Conservation (phyloP, 108 stramenopile genomes). For the Nitzschia inconspicua region DNA sequence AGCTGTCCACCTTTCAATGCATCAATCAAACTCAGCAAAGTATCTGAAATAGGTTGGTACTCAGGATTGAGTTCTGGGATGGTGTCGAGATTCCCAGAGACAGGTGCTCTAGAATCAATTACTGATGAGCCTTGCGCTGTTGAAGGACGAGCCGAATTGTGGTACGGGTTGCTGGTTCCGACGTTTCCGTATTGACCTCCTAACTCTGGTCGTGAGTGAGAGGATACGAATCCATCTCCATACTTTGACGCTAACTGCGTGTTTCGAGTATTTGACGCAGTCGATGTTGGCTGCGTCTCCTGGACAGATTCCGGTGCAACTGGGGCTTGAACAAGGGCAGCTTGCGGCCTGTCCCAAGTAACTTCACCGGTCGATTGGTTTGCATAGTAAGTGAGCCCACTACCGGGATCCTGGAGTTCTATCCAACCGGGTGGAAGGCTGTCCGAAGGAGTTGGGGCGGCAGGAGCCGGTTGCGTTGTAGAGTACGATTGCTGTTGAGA, state of each 20-base stretch:
- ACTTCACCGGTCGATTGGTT: conserved; percentile 84
- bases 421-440: conserved; percentile 76
- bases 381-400: conserved; percentile 76
- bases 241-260: conserved; percentile 69
- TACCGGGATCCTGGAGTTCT: conserved; percentile 70
- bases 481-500: conserved; percentile 31
- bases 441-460: conserved; percentile 1
- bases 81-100: conserved; percentile 58
- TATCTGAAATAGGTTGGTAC: conserved; percentile 50
- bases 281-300: conserved; percentile 1
- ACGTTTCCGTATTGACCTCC: conserved; percentile 87
- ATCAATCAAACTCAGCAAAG: conserved; percentile 47
- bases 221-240: conserved; percentile 88
- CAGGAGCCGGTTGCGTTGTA: conserved; percentile 30
- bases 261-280: conserved; percentile 28
- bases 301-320: conserved; percentile 19
- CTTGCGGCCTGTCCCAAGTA: conserved; percentile 77
- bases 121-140: conserved; percentile 47
- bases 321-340: conserved; percentile 30
- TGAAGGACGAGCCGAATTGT: conserved; percentile 63
- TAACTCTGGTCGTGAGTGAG: conserved; percentile 80
- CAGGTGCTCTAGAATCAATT: conserved; percentile 44
- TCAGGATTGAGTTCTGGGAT: conserved; percentile 50
- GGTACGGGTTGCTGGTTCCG: conserved; percentile 86
- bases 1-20: conserved; percentile 35